Evolutionary conservation across 2,329 filamentous ascomycete genomes (phyloP).

Genomic region (Pseudocercospora fuligena): DNA sequence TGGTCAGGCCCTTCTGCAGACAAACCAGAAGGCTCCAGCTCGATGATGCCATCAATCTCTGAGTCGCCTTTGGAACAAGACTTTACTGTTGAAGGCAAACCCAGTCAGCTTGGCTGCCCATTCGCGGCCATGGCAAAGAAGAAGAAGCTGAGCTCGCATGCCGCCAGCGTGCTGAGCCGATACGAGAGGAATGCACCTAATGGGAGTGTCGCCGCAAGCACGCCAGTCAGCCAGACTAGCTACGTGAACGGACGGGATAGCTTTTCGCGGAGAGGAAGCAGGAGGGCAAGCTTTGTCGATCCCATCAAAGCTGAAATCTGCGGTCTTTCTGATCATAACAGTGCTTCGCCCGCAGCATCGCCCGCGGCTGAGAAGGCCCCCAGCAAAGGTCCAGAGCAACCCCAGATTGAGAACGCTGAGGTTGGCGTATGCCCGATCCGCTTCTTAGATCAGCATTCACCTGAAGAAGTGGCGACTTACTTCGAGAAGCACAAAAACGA

Average conservation of each 20-base stretch:
- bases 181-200: slow-evolving; percentile 35
- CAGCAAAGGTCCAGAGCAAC: slow-evolving; percentile 20
- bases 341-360: slow-evolving; percentile 17
- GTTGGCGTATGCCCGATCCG: slow-evolving; percentile 85
- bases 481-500: slow-evolving; percentile 96
- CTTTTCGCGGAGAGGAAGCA: slow-evolving; percentile 40
- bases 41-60: slow-evolving; percentile 44
- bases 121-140: slow-evolving; percentile 64
- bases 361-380: slow-evolving; percentile 14
- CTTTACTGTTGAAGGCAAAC: slow-evolving; percentile 84
- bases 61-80: slow-evolving; percentile 73
- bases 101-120: slow-evolving; percentile 79
- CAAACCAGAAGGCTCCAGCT: slow-evolving; percentile 43
- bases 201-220: slow-evolving; percentile 34
- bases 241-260: slow-evolving; percentile 50
- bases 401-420: slow-evolving; percentile 36
- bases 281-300: slow-evolving; percentile 39
- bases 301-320: slow-evolving; percentile 45
- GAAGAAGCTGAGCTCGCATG: slow-evolving; percentile 45
- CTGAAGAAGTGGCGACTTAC: slow-evolving; percentile 90
- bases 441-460: slow-evolving; percentile 87
- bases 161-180: slow-evolving; percentile 46
- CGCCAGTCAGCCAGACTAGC: slow-evolving; percentile 34
- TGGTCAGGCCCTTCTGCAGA: slow-evolving; percentile 44
- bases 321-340: slow-evolving; percentile 38